Conservation (phyloP, 139 green algal species). For the Chlamydomonas urium region DNA sequence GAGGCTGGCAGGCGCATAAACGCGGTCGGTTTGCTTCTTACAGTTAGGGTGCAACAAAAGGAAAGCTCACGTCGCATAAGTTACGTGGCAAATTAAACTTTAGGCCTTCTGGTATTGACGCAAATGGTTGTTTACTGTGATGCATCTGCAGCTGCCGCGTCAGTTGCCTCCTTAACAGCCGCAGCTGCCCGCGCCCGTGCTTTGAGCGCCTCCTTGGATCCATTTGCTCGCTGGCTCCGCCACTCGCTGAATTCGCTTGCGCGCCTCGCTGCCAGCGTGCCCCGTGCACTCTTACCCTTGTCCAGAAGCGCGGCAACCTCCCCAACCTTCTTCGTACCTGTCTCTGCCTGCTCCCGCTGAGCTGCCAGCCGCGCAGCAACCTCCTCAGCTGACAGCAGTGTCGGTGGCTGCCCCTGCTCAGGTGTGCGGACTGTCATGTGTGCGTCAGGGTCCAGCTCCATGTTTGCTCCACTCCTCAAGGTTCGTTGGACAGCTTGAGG, state of each 20-base stretch:
- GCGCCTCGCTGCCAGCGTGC: slow-evolving; percentile 7
- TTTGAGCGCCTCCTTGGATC: not conserved
- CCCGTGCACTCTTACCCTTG: slow-evolving; percentile 9
- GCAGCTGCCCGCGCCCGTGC: slow-evolving; percentile 8
- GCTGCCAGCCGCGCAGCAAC: slow-evolving; percentile 19
- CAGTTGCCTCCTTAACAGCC: too few species aligned
- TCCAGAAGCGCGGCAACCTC: not conserved
- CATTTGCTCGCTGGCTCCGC: slow-evolving; percentile 3
- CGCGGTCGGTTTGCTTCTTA: too few species aligned
- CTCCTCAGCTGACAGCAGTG: not conserved
- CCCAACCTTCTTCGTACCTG: not conserved
- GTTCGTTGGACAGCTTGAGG: slow-evolving; percentile 13
- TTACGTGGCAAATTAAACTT: too few species aligned
- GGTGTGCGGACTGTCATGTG: not conserved
- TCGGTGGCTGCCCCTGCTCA: not conserved
- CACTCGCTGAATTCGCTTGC: slow-evolving; percentile 29
- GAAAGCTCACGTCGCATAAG: too few species aligned
- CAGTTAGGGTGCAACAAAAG: too few species aligned
- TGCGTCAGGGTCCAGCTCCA: not conserved
- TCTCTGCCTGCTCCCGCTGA: not conserved
- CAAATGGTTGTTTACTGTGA: not conserved
- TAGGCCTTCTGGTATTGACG: too few species aligned
- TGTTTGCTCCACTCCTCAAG: slow-evolving; percentile 24
- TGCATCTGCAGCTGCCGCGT: too few species aligned
- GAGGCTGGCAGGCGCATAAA: too few species aligned